Percentiles rank a stretch among this genome's conserved stretches.
Evolutionary conservation across 768 basidiomycete species (phyloP).

Genomic region (Pleurotus tuoliensis): DNA sequence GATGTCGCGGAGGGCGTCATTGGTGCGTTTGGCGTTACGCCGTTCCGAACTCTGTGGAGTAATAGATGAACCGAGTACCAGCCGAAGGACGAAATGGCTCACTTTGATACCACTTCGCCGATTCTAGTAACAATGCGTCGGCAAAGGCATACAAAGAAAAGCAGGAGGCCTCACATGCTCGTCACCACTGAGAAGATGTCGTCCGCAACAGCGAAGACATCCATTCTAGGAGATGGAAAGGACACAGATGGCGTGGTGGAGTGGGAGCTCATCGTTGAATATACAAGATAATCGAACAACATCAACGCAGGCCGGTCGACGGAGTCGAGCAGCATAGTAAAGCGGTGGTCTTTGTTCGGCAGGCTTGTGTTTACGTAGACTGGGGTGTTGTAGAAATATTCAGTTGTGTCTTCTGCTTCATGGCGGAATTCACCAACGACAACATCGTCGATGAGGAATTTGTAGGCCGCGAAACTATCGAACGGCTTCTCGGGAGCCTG

Average conservation of each 20-base stretch:
- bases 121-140: too few species aligned
- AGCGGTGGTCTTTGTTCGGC: conserved; percentile 1
- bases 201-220: background rate
- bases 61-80: too few species aligned
- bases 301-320: background rate
- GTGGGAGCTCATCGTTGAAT: background rate
- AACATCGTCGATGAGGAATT: conserved; percentile 13
- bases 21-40: too few species aligned
- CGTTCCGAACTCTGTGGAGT: too few species aligned
- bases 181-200: background rate
- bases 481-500: background rate
- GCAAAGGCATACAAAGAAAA: too few species aligned
- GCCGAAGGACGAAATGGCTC: too few species aligned
- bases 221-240: too few species aligned
- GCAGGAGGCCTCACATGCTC: background rate
- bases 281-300: background rate
- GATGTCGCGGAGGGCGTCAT: too few species aligned
- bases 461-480: conserved; percentile 7
- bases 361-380: conserved; percentile 8
- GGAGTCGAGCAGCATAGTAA: background rate
- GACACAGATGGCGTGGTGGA: background rate
- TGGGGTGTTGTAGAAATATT: conserved; percentile 10
- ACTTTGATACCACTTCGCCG: too few species aligned
- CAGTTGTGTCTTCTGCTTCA: conserved; percentile 2
- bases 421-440: conserved; percentile 8